Evolutionary conservation across 2,329 filamentous ascomycete species (phyloP).

Genomic region (Nigrograna mackinnonii): DNA sequence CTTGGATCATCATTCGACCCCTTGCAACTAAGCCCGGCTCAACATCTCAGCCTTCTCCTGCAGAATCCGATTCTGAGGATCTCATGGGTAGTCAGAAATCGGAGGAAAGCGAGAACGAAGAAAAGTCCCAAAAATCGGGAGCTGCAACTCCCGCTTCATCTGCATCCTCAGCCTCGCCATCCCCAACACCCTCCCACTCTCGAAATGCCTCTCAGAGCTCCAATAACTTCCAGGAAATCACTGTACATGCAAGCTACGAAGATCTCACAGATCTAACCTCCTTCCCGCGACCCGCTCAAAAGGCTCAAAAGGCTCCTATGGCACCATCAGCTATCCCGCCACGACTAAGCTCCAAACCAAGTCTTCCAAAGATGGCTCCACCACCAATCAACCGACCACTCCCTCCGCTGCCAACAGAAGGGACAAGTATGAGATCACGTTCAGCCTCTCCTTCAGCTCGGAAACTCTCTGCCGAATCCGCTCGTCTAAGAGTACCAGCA

Average conservation of each 20-base stretch:
- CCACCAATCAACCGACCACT: conserved; percentile 24
- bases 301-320: neutral
- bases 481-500: too few relatives aligned
- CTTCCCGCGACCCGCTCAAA: conserved; percentile 16
- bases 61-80: conserved; percentile 17
- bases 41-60: conserved; percentile 14
- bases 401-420: conserved; percentile 22
- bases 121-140: conserved; percentile 14
- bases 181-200: conserved; percentile 18
- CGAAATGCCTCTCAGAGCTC: conserved; percentile 24
- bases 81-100: conserved; percentile 17
- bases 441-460: neutral
- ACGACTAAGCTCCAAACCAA: conserved; percentile 6
- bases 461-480: conserved; percentile 1
- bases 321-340: conserved; percentile 7
- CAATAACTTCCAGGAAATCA: conserved; percentile 29
- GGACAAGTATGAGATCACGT: conserved; percentile 12
- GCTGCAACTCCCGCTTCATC: conserved; percentile 17
- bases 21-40: conserved; percentile 17
- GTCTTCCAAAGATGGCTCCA: conserved; percentile 10
- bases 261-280: conserved; percentile 22
- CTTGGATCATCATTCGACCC: conserved; percentile 35
- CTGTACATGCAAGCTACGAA: conserved; percentile 27
- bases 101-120: conserved; percentile 19
- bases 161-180: neutral